Percentiles rank a stretch among this genome's conserved stretches.
phyloP scores from a whole-genome alignment of 192 early-diverging fungal genomes.

The Rhizophagus clarus region DNA sequence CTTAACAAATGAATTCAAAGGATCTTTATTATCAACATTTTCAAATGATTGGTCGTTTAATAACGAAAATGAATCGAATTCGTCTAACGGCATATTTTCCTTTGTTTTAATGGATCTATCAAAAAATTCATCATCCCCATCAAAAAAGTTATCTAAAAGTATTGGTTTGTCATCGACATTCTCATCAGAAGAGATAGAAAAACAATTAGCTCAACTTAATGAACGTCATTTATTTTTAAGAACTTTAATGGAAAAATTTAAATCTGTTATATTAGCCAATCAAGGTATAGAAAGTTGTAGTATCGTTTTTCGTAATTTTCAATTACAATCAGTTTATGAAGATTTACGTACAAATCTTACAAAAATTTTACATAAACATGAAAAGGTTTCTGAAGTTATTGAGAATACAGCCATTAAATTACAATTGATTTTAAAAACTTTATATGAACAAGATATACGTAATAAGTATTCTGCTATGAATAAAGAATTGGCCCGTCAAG shows the following conservation, averaged over 20 bases:
- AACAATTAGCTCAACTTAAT: neutral
- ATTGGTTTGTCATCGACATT: neutral
- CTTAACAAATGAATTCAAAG: neutral
- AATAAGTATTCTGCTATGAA: neutral
- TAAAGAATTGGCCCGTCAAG: conserved; percentile 8
- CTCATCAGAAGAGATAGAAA: neutral
- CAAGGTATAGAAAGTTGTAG: neutral
- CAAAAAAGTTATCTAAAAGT: neutral
- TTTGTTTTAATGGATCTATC: neutral
- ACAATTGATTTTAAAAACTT: neutral
- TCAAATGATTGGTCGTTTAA: neutral
- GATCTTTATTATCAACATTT: neutral
- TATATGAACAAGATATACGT: conserved; percentile 16
- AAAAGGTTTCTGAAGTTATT: neutral
- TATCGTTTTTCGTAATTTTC: neutral
- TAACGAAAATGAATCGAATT: neutral
- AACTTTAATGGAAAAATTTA: conserved; percentile 2
- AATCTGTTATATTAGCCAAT: neutral
- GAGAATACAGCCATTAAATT: neutral
- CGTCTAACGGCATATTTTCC: neutral
- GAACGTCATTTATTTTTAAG: conserved; percentile 3
- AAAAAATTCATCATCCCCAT: neutral
- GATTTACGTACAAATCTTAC: neutral
- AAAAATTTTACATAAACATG: conserved; percentile 6
- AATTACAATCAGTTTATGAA: neutral